phyloP scores from a whole-genome alignment of 2,329 filamentous ascomycete genomes.

The Paraconiothyrium brasiliense region DNA sequence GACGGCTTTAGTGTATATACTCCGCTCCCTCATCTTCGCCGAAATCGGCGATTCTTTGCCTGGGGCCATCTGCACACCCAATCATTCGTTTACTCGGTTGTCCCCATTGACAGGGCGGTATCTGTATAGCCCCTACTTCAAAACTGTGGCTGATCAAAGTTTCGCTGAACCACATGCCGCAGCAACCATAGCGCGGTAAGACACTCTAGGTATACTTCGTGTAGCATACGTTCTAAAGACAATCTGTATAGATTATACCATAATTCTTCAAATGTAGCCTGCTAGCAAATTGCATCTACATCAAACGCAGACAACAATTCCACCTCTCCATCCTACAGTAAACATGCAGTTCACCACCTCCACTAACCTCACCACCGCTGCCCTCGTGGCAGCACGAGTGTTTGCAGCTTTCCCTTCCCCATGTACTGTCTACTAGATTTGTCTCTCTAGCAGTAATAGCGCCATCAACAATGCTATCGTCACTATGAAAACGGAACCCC shows the following conservation, averaged over 20 bases:
- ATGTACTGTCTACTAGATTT: slow-evolving; percentile 16
- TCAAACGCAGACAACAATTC: background rate
- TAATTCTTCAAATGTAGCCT: background rate
- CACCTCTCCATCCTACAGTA: background rate
- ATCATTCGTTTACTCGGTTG: background rate
- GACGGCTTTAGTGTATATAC: background rate
- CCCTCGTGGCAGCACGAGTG: background rate
- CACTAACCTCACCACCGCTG: background rate
- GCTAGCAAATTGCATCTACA: background rate
- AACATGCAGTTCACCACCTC: background rate
- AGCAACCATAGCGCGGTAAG: background rate
- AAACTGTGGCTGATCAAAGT: background rate
- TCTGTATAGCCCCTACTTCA: background rate
- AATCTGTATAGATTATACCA: background rate
- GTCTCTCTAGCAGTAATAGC: slow-evolving; percentile 12
- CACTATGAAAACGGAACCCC: slow-evolving; percentile 11
- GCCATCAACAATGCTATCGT: slow-evolving; percentile 10
- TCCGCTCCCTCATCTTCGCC: background rate
- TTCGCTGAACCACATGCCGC: background rate
- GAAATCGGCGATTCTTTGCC: background rate
- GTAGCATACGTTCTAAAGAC: background rate
- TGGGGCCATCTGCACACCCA: background rate
- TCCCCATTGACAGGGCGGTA: background rate
- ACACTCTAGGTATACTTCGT: background rate
- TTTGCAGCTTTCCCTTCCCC: background rate